Conservation (phyloP, 2,329 filamentous ascomycete species). For the Harringtonia aguacate region DNA sequence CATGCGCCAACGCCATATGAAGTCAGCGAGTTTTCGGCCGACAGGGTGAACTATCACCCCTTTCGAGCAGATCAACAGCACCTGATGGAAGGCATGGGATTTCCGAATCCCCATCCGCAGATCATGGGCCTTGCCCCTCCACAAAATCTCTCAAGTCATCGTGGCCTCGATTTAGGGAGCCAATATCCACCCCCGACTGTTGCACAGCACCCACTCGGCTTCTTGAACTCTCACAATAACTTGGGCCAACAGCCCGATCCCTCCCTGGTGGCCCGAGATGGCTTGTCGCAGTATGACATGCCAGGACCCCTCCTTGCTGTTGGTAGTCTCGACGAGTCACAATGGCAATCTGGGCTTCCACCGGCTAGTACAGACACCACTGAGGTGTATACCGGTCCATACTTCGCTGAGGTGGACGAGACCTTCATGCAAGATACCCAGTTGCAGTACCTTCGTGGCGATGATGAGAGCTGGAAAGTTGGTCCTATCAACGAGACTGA, state of each 20-base stretch:
- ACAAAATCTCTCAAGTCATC: not conserved
- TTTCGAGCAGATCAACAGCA: constrained; percentile 10
- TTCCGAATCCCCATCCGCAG: not conserved
- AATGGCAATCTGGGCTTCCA: constrained; percentile 6
- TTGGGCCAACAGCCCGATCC: constrained; percentile 19
- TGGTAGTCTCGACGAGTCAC: not conserved
- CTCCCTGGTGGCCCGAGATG: constrained; percentile 13
- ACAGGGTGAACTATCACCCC: constrained; percentile 24
- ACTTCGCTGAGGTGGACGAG: constrained; percentile 16
- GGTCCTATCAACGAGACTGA: constrained; percentile 12
- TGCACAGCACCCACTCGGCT: not conserved
- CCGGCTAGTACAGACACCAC: not conserved
- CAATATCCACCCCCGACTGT: constrained; percentile 3
- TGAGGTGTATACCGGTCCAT: constrained; percentile 13
- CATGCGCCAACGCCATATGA: constrained; percentile 27
- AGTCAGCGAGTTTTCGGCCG: constrained; percentile 16
- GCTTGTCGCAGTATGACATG: constrained; percentile 10
- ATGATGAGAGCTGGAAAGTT: constrained; percentile 17
- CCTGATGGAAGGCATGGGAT: constrained; percentile 1
- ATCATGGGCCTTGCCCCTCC: not conserved
- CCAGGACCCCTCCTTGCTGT: constrained; percentile 11
- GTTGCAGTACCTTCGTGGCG: constrained; percentile 12
- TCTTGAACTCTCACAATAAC: not conserved
- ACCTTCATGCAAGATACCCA: constrained; percentile 13
- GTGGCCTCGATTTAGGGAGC: not conserved